Conservation (phyloP, 305 asterid genomes). For the Andrographis paniculata region DNA sequence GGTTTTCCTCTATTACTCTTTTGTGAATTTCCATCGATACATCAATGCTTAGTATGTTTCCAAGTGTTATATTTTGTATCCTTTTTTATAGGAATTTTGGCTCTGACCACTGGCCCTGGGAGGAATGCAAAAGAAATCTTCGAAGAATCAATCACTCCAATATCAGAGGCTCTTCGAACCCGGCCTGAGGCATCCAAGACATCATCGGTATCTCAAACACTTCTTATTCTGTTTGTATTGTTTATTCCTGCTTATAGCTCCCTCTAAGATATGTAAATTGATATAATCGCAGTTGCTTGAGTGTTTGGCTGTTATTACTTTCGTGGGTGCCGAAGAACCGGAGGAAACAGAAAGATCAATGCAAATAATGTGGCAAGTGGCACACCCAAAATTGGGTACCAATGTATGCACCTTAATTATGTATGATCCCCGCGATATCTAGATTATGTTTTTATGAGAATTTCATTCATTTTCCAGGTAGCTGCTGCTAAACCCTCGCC, state of each 20-base stretch:
- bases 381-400: constrained; percentile 83
- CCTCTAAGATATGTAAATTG: constrained; percentile 5
- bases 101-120: constrained; percentile 86
- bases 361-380: constrained; percentile 92
- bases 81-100: constrained; percentile 53
- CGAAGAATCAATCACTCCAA: constrained; percentile 71
- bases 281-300: constrained; percentile 52
- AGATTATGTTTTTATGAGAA: constrained; percentile 3
- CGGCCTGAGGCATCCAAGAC: constrained; percentile 56
- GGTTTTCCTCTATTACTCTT: constrained; percentile 31
- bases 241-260: background rate
- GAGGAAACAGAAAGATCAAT: constrained; percentile 75
- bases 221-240: background rate
- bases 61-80: background rate
- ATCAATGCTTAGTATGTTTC: constrained; percentile 2
- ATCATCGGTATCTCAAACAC: constrained; percentile 41
- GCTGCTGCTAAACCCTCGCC: constrained; percentile 60
- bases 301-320: constrained; percentile 78
- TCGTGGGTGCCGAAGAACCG: constrained; percentile 82
- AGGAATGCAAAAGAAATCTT: constrained; percentile 74
- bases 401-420: constrained; percentile 49
- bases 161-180: constrained; percentile 74
- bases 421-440: constrained; percentile 2
- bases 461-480: constrained; percentile 42
- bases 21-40: background rate